Evolutionary conservation across 225 moss, liverwort and hornwort genomes (phyloP).

Genomic region (Sphagnum contortum): DNA sequence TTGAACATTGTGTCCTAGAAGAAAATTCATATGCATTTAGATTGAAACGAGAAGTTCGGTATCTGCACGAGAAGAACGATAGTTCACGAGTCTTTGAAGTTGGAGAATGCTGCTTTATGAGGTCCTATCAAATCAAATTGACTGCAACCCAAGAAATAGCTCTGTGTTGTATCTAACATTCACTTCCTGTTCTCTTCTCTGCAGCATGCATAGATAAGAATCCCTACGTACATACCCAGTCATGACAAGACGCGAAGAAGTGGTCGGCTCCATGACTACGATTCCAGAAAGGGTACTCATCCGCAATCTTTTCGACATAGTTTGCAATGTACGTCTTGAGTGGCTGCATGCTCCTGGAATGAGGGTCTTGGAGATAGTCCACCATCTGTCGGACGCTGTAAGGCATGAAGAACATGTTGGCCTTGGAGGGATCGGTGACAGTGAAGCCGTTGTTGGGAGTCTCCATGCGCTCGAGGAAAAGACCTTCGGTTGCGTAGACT

Average conservation of each 20-base stretch:
- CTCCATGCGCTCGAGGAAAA: slow-evolving; percentile 43
- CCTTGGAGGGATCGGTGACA: slow-evolving; percentile 48
- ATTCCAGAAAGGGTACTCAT: slow-evolving; percentile 79
- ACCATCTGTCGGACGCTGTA: slow-evolving; percentile 84
- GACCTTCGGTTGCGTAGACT: slow-evolving; percentile 53
- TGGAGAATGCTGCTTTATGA: background rate
- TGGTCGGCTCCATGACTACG: slow-evolving; percentile 67
- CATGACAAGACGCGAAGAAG: slow-evolving; percentile 87
- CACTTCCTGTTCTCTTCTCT: too few species aligned
- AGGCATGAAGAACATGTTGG: slow-evolving; percentile 64
- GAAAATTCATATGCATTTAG: too few species aligned
- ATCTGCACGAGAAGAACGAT: background rate
- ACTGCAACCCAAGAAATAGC: background rate
- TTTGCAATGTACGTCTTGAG: slow-evolving; percentile 58
- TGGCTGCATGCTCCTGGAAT: slow-evolving; percentile 63
- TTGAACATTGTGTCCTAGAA: too few species aligned
- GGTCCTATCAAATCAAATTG: background rate
- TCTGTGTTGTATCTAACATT: too few species aligned
- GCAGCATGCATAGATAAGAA: too few species aligned
- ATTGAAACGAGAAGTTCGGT: too few species aligned
- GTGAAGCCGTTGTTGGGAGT: slow-evolving; percentile 26
- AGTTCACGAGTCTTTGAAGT: background rate
- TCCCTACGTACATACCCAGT: slow-evolving; percentile 47
- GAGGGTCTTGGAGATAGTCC: slow-evolving; percentile 55
- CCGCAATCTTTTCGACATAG: slow-evolving; percentile 56